Base-by-base conservation (phyloP, 495 filamentous ascomycete species). In the Parmelia sp. region DNA sequence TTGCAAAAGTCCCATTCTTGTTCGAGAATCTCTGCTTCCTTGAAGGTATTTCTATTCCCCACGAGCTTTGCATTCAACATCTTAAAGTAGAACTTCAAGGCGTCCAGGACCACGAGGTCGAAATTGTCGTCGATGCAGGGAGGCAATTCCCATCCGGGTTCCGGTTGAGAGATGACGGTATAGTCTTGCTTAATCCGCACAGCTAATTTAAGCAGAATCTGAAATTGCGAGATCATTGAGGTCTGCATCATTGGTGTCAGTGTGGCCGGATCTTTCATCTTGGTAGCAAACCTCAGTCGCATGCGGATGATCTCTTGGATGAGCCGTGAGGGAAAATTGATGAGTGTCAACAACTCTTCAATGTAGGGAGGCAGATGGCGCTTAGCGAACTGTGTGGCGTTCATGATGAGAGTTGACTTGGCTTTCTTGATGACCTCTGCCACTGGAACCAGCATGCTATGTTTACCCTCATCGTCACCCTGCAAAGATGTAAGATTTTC, bases 11-110 rank as follows among this genome's bases (percentile, higher is more conserved):
- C 89, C 93, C 94, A 98, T 74, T 97, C 94, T 69, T 96, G 92
- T 71, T 96, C 93, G 37, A 98, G 77, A 66, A 98, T 90, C 75
- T 98, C 94, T 17, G 94, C 94, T 71, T 97, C 94, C 72, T 97
- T 97, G 82, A 97, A 97, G 0, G 94, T 96, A 75, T 97, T 98
- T 73, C 96, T 97, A 77, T 97, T 97, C 53, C 91, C 90, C 71
- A 91, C 91, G 55, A 98, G 79, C 72, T 97, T 97, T 90, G 92
- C 96, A 69, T 96, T 96, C 59, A 98, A 79, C 77, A 98, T 88
- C 68, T 91, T 90, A 79, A 98, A 97, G 73, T 97, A 98, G 73
- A 96, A 97, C 71, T 92, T 95, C 67, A 98, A 80, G 1, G 93
- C 93, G 72, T 97, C 92, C 58, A 98, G 74, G 10, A 97, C 91